A percentile compares a stretch with the other conserved stretches of the same genome.
Evolutionary conservation across 192 early-diverging fungal genomes (phyloP).

Genomic region (Linderina pennispora): DNA sequence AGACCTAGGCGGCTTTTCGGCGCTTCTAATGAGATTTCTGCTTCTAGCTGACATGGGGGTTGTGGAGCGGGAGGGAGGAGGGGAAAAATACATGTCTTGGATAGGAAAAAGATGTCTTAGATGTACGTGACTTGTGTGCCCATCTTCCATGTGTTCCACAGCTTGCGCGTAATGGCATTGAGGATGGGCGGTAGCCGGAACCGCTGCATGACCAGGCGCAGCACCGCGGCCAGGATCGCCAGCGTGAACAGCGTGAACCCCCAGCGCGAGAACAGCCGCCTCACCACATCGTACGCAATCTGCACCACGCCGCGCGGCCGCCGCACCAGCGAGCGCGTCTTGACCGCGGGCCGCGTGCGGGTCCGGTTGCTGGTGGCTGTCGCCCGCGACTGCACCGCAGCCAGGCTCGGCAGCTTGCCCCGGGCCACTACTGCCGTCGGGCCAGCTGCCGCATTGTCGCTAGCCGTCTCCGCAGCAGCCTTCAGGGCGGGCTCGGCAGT

Average conservation of each 20-base stretch:
- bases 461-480: neutral
- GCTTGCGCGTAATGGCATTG: constrained; percentile 14
- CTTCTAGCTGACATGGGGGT: too few relatives aligned
- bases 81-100: neutral
- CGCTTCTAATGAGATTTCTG: too few relatives aligned
- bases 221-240: constrained; percentile 23
- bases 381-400: neutral
- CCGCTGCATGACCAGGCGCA: constrained; percentile 29
- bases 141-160: constrained; percentile 42
- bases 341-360: neutral
- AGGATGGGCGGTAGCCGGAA: constrained; percentile 32
- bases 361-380: neutral
- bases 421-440: neutral
- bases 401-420: neutral
- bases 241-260: constrained; percentile 41
- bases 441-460: neutral
- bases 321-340: constrained; percentile 9
- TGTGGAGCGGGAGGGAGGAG: too few relatives aligned
- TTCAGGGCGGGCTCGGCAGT: neutral
- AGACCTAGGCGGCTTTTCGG: constrained; percentile 4
- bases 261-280: constrained; percentile 41
- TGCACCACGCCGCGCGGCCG: constrained; percentile 18
- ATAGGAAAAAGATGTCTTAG: constrained; percentile 2
- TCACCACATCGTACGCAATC: constrained; percentile 28
- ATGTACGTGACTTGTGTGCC: constrained; percentile 43